Percentiles rank a stretch among this genome's conserved stretches.
Evolutionary conservation across 2,329 filamentous ascomycete genomes (phyloP).

Genomic region (Exserohilum rostratum): DNA sequence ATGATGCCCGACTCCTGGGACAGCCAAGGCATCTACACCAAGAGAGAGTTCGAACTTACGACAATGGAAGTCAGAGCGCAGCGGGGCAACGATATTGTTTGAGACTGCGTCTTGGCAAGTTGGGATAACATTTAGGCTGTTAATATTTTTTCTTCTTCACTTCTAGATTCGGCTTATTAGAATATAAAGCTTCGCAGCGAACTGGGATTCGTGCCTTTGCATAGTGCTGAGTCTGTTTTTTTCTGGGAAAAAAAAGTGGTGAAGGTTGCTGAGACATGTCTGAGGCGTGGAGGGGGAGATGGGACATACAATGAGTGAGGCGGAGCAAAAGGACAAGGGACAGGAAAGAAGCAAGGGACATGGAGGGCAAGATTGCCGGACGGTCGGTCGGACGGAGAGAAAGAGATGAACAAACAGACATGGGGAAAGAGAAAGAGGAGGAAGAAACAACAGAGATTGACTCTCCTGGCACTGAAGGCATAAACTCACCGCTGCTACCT

Average conservation of each 20-base stretch:
- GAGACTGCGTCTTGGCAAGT: neutral
- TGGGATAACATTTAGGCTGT: neutral
- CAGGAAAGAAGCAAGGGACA: too few relatives aligned
- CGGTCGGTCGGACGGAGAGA: too few relatives aligned
- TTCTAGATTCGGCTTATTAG: neutral
- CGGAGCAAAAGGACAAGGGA: too few relatives aligned
- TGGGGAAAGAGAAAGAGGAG: neutral
- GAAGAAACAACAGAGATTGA: neutral
- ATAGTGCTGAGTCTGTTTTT: neutral
- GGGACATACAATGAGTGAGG: too few relatives aligned
- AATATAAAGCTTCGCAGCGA: constrained; percentile 12
- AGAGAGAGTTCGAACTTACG: constrained; percentile 32
- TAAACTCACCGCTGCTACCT: neutral
- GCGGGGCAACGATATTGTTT: constrained; percentile 8
- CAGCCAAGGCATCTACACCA: constrained; percentile 33
- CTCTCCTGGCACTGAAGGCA: neutral
- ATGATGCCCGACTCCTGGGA: constrained; percentile 27
- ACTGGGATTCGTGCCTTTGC: neutral
- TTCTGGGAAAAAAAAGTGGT: neutral
- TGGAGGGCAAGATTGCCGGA: neutral
- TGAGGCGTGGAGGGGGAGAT: too few relatives aligned
- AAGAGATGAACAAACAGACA: too few relatives aligned
- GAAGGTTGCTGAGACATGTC: too few relatives aligned
- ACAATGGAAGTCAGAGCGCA: constrained; percentile 21
- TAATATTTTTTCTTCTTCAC: too few relatives aligned